Percentiles rank a stretch among this genome's conserved stretches.
Evolutionary conservation across 2,329 filamentous ascomycete species (phyloP).

Genomic region (Ilyonectria mors-panacis): DNA sequence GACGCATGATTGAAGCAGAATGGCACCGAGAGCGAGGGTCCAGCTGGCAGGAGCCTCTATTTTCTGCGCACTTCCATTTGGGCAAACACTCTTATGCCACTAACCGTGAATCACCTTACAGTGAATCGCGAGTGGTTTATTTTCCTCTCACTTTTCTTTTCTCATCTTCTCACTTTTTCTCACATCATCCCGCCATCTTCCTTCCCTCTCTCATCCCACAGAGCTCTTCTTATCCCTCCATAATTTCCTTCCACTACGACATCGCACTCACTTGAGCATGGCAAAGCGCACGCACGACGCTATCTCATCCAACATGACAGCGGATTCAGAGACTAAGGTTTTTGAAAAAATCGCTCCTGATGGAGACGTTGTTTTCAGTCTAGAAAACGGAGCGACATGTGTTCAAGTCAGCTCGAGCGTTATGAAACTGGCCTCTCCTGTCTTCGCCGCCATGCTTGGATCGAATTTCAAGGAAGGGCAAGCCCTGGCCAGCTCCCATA

Average conservation of each 20-base stretch:
- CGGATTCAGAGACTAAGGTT: background rate
- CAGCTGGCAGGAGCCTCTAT: background rate
- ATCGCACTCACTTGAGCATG: background rate
- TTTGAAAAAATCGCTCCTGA: conserved; percentile 18
- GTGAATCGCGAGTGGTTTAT: background rate
- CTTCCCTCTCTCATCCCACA: background rate
- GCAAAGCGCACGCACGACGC: background rate
- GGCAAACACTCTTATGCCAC: background rate
- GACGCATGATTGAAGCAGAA: too few species aligned
- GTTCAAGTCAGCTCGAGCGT: conserved; percentile 26
- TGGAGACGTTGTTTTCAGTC: conserved; percentile 27
- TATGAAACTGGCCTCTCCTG: conserved; percentile 26
- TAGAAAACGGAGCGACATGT: background rate
- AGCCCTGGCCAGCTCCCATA: background rate
- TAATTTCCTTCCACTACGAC: background rate
- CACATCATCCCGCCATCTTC: too few species aligned
- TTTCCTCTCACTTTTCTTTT: background rate
- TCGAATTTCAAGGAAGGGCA: conserved; percentile 25
- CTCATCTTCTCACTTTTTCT: background rate
- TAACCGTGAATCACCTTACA: too few species aligned
- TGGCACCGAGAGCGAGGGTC: too few species aligned
- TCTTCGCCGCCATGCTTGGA: conserved; percentile 33
- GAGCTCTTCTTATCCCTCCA: background rate
- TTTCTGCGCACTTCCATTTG: background rate
- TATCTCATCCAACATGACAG: background rate